These are phyloP conservation scores for Glycine latifolia DNA, from an alignment of 306 rosid species.

Conservation along the genomic window DNA sequence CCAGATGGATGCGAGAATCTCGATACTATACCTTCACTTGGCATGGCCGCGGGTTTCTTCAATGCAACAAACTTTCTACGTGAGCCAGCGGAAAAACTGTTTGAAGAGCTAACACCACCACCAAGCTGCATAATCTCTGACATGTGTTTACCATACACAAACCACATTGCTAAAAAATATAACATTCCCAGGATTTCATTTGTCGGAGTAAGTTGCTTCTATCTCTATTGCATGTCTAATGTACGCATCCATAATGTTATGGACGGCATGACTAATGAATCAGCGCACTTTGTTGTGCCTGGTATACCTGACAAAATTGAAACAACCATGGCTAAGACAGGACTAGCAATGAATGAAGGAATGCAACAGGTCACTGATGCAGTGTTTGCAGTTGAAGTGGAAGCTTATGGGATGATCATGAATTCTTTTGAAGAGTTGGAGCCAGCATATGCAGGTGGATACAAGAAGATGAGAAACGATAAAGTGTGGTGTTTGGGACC, in stretches of 20 bases:
- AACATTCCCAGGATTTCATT: slow-evolving; percentile 65
- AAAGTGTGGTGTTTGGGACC: slow-evolving; percentile 71
- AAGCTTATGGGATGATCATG: slow-evolving; percentile 50
- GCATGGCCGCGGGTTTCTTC: slow-evolving; percentile 10
- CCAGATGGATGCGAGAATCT: slow-evolving; percentile 74
- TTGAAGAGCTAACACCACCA: slow-evolving; percentile 46
- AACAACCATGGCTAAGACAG: slow-evolving; percentile 42
- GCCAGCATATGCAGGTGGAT: slow-evolving; percentile 48
- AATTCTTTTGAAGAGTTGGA: slow-evolving; percentile 75
- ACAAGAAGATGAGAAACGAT: slow-evolving; percentile 45
- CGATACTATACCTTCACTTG: slow-evolving; percentile 58
- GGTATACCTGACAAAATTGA: slow-evolving; percentile 55
- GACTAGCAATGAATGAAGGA: background rate
- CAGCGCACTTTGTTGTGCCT: slow-evolving; percentile 51
- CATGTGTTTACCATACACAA: slow-evolving; percentile 60
- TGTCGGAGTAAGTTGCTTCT: slow-evolving; percentile 47
- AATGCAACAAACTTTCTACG: slow-evolving; percentile 41
- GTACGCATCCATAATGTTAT: background rate
- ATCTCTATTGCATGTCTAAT: slow-evolving; percentile 6
- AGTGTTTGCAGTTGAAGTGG: slow-evolving; percentile 49
- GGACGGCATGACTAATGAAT: slow-evolving; percentile 33
- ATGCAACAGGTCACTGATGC: background rate
- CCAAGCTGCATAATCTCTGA: slow-evolving; percentile 69
- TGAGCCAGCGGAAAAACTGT: slow-evolving; percentile 45
- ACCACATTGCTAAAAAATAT: slow-evolving; percentile 47